Evolutionary conservation across 1,284 basidiomycete genomes (phyloP), one percentile per base, ranked within the genome.

Genomic region (Trichosporon asahii): DNA sequence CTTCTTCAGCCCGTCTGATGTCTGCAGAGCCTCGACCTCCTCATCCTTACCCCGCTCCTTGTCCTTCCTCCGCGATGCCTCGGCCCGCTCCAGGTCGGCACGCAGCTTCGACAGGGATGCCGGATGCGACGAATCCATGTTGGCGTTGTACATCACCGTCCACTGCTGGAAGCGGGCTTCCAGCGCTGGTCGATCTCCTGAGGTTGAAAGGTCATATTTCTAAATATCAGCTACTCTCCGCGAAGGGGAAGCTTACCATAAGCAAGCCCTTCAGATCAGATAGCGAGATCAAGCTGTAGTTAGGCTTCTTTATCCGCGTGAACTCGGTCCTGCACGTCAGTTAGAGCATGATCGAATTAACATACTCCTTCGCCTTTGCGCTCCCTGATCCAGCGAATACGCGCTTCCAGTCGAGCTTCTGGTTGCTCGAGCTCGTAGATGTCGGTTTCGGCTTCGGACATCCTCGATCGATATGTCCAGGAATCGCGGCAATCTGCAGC

Each of bases 61-160:
- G 69, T 83, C 82, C 12, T 76, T 70, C 63, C 73, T 74, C 31
- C 76, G 73, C 3, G 75, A 71, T 7, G 71, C 61, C 72, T 84
- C 83, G 8, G 72, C 63, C 14, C 73, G 72, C 14, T 73, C 73
- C 2, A 84, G 72, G 67, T 77, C 75, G 0, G 79, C 78, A 5
- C 82, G 76, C 5, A 84, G 73, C 0, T 78, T 76, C 29, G 75
- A 81, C 72, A 76, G 80, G 66, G 73, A 76, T 18, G 76, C 80
- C 64, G 70, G 74, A 25, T 73, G 73, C 23, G 75, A 75, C 71
- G 76, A 72, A 63, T 73, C 70, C 44, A 78, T 71, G 66, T 82
- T 84, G 4, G 83, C 74, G 68, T 84, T 84, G 76, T 72, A 82
- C 27, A 83, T 73, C 18, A 82, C 75, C 12, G 81, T 83, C 82